Evolutionary conservation across 495 filamentous ascomycete genomes (phyloP), one percentile per base, ranked within the genome.

Genomic region (Hypoxylon intermedium): DNA sequence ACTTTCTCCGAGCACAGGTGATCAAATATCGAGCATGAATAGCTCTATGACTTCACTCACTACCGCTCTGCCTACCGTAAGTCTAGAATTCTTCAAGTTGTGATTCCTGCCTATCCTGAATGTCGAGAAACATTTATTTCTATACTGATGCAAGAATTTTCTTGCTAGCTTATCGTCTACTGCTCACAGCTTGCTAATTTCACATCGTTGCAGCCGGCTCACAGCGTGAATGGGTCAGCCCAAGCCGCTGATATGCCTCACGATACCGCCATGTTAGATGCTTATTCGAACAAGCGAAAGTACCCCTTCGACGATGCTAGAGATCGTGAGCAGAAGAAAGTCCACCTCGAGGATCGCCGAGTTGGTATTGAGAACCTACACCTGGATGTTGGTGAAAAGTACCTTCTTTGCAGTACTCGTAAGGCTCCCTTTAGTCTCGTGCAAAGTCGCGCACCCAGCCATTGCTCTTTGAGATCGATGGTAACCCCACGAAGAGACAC

Each of bases 391-490:
- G 82, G 81, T 68, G 68, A 76, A 58, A 83, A 82, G 74, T 84
- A 84, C 73, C 76, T 83, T 53, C 75, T 84, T 75, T 82, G 79
- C 77, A 82, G 75, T 78, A 80, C 77, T 81, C 79, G 82, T 84
- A 84, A 83, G 82, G 68, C 77, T 79, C 78, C 78, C 79, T 76
- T 67, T 71, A 56, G 63, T 62, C 60, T 71, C 59, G 59, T 63
- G 63, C 56, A 62, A 54, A 4, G 46, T 57, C 44, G 53, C 33
- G 44, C 54, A 16, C 40, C 34, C 44, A 38, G 7, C 42, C 42
- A 42, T 55, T 38, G 9, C n/a, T 40, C 45, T 38, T 45, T 49
- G 11, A 51, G 36, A 55, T 41, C 19, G 49, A 50, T 53, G 54
- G 45, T 37, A 23, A 60, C 43, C 13, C 31, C 12, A 15, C 11